Base-by-base conservation (phyloP, 352 stramenopile genomes). In the Globisporangium nodosum region DNA sequence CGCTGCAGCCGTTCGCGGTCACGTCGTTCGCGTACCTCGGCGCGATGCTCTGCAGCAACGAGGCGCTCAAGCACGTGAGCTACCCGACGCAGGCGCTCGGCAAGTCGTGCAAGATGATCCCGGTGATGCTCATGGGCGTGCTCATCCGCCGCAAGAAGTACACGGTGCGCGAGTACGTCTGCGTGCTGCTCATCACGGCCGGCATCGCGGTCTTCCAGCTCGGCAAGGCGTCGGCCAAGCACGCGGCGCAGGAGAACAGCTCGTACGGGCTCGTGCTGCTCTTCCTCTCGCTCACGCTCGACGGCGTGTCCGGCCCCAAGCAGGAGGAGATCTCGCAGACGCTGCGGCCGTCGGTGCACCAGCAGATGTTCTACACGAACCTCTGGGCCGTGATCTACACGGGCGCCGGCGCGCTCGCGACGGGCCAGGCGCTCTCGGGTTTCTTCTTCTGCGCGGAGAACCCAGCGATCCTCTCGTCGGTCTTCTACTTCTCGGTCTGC, bases 101-200 rank as follows among this genome's bases (percentile, higher is more conserved):
- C 50, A 99, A 99, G 74, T 97, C 84, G 68, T 98, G 96, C 70
- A 99, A 99, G 73, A 99, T 99, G 96, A 97, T 98, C 56, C 97
- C 97, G 5, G 96, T 99, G 50, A 97, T 97, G 90, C 65, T 97
- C 66, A 96, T 96, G 82, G 89, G 89, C 52, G 89, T 97, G 51
- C 69, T 97, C 65, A 92, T 97, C 58, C 84, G 88, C n/a, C 78
- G 88, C 58, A 96, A 96, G 62, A 89, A 92, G 51, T 97, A 97
- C 70, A 87, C 79, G 40, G 37, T 93, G 49, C 74, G 78, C 31
- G 88, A 97, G 64, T 97, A 96, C 71, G 66, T 97, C 37, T 96
- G 88, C 49, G 88, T 97, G 48, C 20, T 94, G 52, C 83, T 96
- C 60, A 96, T 97, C 69, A 97, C 90, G 1, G 55, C 76, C 31